Evolutionary conservation across 106 monocot genomes (phyloP).

Genomic region (Narthecium ossifragum): DNA sequence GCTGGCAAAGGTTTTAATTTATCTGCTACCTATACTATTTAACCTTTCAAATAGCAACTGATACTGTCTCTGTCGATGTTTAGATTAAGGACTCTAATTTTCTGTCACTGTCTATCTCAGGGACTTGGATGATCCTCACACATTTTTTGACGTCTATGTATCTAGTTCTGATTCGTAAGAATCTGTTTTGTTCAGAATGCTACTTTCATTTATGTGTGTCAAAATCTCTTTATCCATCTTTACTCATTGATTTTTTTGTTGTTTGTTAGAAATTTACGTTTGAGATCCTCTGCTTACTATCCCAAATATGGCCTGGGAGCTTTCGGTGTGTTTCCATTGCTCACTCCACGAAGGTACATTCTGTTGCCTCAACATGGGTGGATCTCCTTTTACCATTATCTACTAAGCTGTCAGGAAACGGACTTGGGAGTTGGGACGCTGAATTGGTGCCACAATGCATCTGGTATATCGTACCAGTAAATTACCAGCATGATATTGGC

Average conservation of each 20-base stretch:
- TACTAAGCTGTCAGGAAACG: too few relatives aligned
- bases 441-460: too few relatives aligned
- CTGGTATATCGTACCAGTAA: too few relatives aligned
- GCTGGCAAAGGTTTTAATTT: slow-evolving; percentile 77
- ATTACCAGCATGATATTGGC: too few relatives aligned
- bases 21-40: not conserved
- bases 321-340: slow-evolving; percentile 65
- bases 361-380: not conserved
- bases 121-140: slow-evolving; percentile 95
- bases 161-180: slow-evolving; percentile 74
- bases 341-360: slow-evolving; percentile 46
- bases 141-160: slow-evolving; percentile 78
- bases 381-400: too few relatives aligned
- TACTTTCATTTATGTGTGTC: too few relatives aligned
- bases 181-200: slow-evolving; percentile 5
- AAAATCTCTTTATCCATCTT: not conserved
- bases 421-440: too few relatives aligned
- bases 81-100: too few relatives aligned
- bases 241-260: not conserved
- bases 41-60: too few relatives aligned
- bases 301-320: slow-evolving; percentile 68
- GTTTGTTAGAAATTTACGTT: slow-evolving; percentile 41
- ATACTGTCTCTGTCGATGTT: too few relatives aligned
- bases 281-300: slow-evolving; percentile 81
- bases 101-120: slow-evolving; percentile 17